Conservation (phyloP, 495 filamentous ascomycete species). For the Gamarada debralockiae region DNA sequence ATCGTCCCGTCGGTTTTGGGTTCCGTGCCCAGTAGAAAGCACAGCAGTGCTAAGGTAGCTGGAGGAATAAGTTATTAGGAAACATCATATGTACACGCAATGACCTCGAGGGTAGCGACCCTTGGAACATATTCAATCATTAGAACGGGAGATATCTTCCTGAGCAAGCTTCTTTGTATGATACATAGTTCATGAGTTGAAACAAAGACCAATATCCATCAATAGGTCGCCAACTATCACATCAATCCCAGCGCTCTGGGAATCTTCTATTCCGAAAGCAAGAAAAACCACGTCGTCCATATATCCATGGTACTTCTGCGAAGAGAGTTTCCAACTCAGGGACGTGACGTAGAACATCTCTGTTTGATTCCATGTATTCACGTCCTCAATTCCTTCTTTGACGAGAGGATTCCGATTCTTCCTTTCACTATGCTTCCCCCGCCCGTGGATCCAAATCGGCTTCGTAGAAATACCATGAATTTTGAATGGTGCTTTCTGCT, state of each 20-base stretch:
- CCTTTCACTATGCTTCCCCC: neutral
- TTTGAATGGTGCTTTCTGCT: conserved; percentile 40
- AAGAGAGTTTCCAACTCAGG: conserved; percentile 44
- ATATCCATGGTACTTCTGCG: conserved; percentile 43
- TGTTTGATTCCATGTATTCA: neutral
- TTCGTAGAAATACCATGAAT: conserved; percentile 43
- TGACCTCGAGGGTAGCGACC: no score
- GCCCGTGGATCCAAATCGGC: conserved; percentile 48
- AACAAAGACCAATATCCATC: conserved; percentile 28
- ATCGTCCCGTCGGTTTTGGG: no score
- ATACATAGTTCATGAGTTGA: neutral
- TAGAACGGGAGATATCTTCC: no score
- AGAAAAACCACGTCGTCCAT: conserved; percentile 47
- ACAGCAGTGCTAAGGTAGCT: no score
- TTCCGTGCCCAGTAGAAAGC: no score
- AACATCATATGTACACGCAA: no score
- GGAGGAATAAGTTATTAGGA: no score
- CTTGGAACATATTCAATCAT: no score
- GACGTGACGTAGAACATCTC: conserved; percentile 47
- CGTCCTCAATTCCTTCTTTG: neutral
- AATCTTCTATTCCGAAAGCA: conserved; percentile 47
- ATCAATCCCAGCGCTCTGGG: conserved; percentile 38
- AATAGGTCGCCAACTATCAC: conserved; percentile 43
- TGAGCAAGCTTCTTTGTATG: no score
- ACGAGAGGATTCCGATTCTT: conserved; percentile 19